Conservation (phyloP, 2,329 filamentous ascomycete genomes). For the Lizonia empirigonia region DNA sequence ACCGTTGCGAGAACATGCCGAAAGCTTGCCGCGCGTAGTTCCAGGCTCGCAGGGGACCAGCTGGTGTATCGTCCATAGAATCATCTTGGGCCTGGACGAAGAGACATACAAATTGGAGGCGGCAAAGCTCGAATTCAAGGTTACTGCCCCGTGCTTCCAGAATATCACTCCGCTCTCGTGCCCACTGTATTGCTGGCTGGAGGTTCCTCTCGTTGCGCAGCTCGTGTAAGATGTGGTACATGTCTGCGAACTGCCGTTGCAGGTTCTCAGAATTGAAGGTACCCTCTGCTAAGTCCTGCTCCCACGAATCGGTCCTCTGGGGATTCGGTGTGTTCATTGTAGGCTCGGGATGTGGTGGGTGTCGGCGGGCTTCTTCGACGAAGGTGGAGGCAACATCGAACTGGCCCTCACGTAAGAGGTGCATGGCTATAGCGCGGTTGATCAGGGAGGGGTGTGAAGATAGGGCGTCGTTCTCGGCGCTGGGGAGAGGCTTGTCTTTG, state of each 20-base stretch:
- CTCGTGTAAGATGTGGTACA: constrained; percentile 87
- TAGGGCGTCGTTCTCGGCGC: constrained; percentile 80
- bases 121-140: constrained; percentile 91
- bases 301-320: constrained; percentile 40
- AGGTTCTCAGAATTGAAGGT: constrained; percentile 69
- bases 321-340: constrained; percentile 44
- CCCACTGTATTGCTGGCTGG: constrained; percentile 85
- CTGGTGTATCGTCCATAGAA: constrained; percentile 44
- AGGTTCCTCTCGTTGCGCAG: constrained; percentile 75
- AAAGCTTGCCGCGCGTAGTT: constrained; percentile 79
- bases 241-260: constrained; percentile 81
- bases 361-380: constrained; percentile 69
- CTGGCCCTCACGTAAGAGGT: constrained; percentile 90
- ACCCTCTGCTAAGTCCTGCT: constrained; percentile 58
- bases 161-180: constrained; percentile 68
- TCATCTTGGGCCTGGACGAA: constrained; percentile 60
- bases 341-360: constrained; percentile 50
- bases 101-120: constrained; percentile 87
- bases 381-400: constrained; percentile 89
- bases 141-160: constrained; percentile 87
- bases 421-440: constrained; percentile 95
- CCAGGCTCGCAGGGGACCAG: constrained; percentile 68
- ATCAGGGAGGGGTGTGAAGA: constrained; percentile 76
- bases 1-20: constrained; percentile 72
- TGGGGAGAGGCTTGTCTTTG: constrained; percentile 68